A percentile compares a stretch with the other conserved stretches of the same genome.
phyloP scores from a whole-genome alignment of 768 basidiomycete species.

The Hemileccinum impolitum region DNA sequence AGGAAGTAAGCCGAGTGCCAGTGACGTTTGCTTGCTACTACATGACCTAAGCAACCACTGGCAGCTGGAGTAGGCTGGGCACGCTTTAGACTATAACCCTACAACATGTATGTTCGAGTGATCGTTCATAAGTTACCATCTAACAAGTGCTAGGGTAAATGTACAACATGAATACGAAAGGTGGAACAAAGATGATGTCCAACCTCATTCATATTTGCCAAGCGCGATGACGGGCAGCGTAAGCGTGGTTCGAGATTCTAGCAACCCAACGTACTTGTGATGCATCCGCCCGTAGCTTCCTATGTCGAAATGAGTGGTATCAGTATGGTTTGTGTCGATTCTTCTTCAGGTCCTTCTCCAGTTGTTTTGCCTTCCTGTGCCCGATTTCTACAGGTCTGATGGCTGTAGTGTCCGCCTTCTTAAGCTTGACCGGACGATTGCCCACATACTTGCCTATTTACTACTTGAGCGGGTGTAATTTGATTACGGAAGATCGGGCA shows the following conservation, averaged over 20 bases:
- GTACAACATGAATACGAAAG: background rate
- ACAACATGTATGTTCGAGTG: background rate
- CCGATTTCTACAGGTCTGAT: conserved; percentile 93
- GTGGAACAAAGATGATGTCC: background rate
- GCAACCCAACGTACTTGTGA: conserved; percentile 29
- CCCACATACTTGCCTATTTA: conserved; percentile 92
- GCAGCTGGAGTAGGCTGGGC: too few relatives aligned
- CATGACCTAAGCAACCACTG: conserved; percentile 24
- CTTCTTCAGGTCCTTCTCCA: conserved; percentile 91
- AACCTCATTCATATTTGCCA: conserved; percentile 8
- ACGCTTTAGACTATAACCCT: too few relatives aligned
- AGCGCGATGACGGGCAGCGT: conserved; percentile 12
- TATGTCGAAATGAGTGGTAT: conserved; percentile 8
- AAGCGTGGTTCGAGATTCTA: conserved; percentile 23
- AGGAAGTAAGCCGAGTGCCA: background rate
- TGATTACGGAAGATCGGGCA: background rate
- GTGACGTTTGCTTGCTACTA: background rate
- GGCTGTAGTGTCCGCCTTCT: conserved; percentile 85
- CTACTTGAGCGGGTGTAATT: conserved; percentile 3
- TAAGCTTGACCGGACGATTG: conserved; percentile 93
- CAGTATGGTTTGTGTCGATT: conserved; percentile 84
- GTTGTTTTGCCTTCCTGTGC: conserved; percentile 83
- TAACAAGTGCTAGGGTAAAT: conserved; percentile 3
- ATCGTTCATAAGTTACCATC: conserved; percentile 3
- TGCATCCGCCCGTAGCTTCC: conserved; percentile 1